Percentiles rank a stretch among this genome's conserved stretches.
These are phyloP conservation scores for Botrytis cinerea DNA, from an alignment of 2,329 filamentous ascomycete species.

Conservation along the genomic window DNA sequence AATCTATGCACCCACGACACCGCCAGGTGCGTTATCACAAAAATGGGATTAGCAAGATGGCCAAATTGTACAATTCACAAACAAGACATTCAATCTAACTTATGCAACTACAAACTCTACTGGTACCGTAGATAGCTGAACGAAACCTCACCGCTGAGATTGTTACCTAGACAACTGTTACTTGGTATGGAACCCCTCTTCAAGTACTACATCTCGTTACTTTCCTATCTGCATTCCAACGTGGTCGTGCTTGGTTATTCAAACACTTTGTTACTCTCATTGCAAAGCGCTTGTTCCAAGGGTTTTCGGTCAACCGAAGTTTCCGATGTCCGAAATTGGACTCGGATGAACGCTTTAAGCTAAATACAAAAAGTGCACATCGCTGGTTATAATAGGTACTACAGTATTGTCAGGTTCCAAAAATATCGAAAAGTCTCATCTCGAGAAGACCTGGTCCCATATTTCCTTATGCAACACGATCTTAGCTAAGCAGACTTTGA, in stretches of 20 bases:
- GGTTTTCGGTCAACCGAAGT: slow-evolving; percentile 5
- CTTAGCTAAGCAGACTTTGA: background rate
- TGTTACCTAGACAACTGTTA: slow-evolving; percentile 23
- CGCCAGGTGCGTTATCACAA: slow-evolving; percentile 14
- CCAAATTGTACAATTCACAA: slow-evolving; percentile 19
- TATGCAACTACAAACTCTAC: slow-evolving; percentile 24
- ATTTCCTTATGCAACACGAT: background rate
- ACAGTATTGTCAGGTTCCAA: background rate
- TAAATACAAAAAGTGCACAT: background rate
- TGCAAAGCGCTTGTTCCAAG: slow-evolving; percentile 13
- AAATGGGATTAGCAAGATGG: slow-evolving; percentile 18
- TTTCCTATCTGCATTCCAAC: slow-evolving; percentile 16
- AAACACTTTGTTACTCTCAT: background rate
- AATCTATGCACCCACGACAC: slow-evolving; percentile 20
- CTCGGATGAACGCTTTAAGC: background rate
- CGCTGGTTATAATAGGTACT: background rate
- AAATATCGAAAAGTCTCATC: background rate
- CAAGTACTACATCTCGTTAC: slow-evolving; percentile 20
- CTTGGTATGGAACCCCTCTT: slow-evolving; percentile 17
- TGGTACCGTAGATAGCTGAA: slow-evolving; percentile 15
- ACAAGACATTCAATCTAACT: slow-evolving; percentile 21
- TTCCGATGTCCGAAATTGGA: slow-evolving; percentile 11
- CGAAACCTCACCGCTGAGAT: slow-evolving; percentile 26
- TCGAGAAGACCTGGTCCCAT: background rate
- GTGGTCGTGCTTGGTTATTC: slow-evolving; percentile 17